Percentiles rank a stretch among this genome's conserved stretches.
Evolutionary conservation across 1,139 yeast species (phyloP).

Genomic region (Chernovozyma sophiae-reginae): DNA sequence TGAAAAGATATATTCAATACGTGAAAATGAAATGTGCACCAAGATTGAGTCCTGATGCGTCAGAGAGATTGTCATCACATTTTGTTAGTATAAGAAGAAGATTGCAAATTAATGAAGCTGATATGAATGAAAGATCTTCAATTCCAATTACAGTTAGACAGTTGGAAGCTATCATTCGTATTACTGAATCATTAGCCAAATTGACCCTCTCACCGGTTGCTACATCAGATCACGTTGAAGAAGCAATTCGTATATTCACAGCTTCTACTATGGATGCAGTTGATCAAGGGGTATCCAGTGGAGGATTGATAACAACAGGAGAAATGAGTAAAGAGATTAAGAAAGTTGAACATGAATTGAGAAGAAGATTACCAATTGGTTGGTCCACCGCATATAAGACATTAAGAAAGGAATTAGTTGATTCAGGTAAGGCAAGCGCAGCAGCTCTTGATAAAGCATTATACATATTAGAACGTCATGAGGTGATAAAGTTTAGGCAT

Average conservation of each 20-base stretch:
- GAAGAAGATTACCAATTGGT: constrained; percentile 91
- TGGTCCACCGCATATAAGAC: constrained; percentile 93
- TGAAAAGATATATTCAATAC: constrained; percentile 90
- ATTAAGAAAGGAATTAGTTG: constrained; percentile 79
- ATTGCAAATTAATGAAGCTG: constrained; percentile 75
- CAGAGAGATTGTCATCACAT: constrained; percentile 89
- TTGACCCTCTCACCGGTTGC: constrained; percentile 81
- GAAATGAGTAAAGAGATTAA: constrained; percentile 66
- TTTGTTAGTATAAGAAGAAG: constrained; percentile 87
- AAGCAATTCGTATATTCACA: constrained; percentile 88
- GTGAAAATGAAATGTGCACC: constrained; percentile 93
- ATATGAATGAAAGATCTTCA: constrained; percentile 84
- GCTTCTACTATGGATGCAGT: constrained; percentile 99
- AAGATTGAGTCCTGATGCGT: constrained; percentile 80
- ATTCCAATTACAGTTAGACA: constrained; percentile 98
- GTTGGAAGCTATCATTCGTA: constrained; percentile 94
- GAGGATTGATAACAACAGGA: constrained; percentile 40
- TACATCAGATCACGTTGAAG: constrained; percentile 85
- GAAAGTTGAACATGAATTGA: constrained; percentile 76
- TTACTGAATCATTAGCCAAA: constrained; percentile 91
- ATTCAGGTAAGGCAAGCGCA: constrained; percentile 59
- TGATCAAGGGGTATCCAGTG: constrained; percentile 64
- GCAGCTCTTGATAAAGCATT: constrained; percentile 83
- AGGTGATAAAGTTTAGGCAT: constrained; percentile 79
- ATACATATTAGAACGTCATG: constrained; percentile 78